phyloP scores from a whole-genome alignment of 2,329 filamentous ascomycete genomes.

The Apiospora aurea region DNA sequence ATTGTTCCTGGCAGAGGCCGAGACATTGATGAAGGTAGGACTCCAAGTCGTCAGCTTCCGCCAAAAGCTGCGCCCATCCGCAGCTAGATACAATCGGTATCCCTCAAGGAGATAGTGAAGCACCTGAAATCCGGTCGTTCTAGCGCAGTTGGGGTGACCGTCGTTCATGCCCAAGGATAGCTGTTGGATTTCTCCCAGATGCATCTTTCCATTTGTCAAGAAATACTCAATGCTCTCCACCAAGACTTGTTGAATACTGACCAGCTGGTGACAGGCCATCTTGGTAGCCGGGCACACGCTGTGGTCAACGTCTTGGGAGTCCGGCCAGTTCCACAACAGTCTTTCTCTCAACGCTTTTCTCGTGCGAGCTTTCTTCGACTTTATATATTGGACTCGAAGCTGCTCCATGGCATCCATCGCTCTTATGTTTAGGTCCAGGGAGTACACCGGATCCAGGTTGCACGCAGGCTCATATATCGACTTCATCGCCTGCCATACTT shows the following conservation, averaged over 20 bases:
- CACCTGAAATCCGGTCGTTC: not conserved
- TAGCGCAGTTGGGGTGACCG: no score
- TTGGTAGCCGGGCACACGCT: not conserved
- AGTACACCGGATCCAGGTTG: not conserved
- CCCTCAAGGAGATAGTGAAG: not conserved
- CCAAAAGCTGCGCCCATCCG: not conserved
- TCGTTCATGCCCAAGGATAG: not conserved
- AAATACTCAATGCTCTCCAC: not conserved
- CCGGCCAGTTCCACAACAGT: not conserved
- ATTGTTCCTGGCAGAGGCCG: not conserved
- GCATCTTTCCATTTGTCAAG: not conserved
- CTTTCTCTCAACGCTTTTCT: not conserved
- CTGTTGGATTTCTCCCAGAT: not conserved
- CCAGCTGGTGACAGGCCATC: not conserved
- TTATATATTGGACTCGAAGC: not conserved
- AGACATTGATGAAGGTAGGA: not conserved
- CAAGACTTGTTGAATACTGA: not conserved
- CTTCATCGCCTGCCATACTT: not conserved
- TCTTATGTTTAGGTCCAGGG: not conserved
- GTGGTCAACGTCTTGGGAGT: conserved; percentile 19
- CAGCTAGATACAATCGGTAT: not conserved
- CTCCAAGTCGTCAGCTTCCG: not conserved
- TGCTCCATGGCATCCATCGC: not conserved
- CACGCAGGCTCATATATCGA: not conserved
- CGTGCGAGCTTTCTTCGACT: not conserved